Percentiles rank a stretch among this genome's conserved stretches.
These are phyloP conservation scores for Fusarium sp. DNA, from an alignment of 2,329 filamentous ascomycete genomes.

Conservation along the genomic window DNA sequence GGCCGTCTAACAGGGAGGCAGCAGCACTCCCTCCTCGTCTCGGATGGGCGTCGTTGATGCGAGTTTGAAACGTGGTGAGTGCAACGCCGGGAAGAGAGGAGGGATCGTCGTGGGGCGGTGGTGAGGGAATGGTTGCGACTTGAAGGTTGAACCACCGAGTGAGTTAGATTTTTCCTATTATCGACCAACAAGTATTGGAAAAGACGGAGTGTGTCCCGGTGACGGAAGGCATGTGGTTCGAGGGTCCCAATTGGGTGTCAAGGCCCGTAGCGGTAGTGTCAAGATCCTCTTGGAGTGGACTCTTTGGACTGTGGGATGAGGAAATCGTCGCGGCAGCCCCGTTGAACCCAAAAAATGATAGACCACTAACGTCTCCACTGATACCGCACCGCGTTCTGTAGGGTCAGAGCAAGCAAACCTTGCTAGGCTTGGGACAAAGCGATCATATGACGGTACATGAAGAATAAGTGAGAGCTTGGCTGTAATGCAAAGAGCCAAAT, in stretches of 20 bases:
- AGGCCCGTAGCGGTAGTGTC: constrained; percentile 5
- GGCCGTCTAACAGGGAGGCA: constrained; percentile 19
- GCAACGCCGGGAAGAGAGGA: constrained; percentile 51
- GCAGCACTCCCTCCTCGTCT: constrained; percentile 50
- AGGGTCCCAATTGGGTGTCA: constrained; percentile 31
- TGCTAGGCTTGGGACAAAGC: constrained; percentile 1
- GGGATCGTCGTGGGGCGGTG: constrained; percentile 46
- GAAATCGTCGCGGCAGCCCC: constrained; percentile 29
- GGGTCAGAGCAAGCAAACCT: neutral
- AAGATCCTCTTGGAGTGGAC: constrained; percentile 13
- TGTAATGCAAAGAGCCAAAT: constrained; percentile 13
- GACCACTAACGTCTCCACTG: constrained; percentile 26
- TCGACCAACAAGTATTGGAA: neutral
- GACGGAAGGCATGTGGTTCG: constrained; percentile 29
- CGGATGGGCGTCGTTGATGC: constrained; percentile 34
- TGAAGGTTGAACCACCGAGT: neutral
- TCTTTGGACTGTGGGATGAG: constrained; percentile 19
- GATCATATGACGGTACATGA: neutral
- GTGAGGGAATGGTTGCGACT: constrained; percentile 49
- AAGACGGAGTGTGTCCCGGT: constrained; percentile 16
- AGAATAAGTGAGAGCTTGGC: constrained; percentile 22
- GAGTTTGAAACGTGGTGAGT: constrained; percentile 29
- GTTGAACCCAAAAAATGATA: constrained; percentile 17
- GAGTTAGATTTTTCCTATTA: constrained; percentile 6
- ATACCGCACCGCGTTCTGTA: constrained; percentile 7